A percentile compares a stretch with the other conserved stretches of the same genome.
Conservation (phyloP, 1,284 basidiomycete species). For the Apiotrichum porosum region DNA sequence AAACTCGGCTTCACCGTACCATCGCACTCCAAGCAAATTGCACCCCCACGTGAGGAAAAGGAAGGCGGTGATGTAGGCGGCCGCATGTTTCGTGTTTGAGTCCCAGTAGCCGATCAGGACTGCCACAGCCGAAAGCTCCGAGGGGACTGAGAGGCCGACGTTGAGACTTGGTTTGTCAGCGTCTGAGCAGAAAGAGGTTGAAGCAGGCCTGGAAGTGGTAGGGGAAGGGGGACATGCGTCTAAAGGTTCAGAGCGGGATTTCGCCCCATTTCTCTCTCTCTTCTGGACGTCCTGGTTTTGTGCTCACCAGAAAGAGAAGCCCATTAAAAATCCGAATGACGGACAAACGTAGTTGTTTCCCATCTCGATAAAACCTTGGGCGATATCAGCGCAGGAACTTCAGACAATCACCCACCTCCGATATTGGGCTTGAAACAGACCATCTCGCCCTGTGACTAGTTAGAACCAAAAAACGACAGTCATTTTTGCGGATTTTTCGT, state of each 20-base stretch:
- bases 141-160: constrained; percentile 30
- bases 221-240: no score
- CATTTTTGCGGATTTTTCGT: no score
- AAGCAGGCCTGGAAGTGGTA: no score
- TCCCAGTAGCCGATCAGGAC: constrained; percentile 77
- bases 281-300: no score
- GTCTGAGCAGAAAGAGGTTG: no score
- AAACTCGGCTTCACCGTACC: constrained; percentile 46
- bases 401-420: not conserved
- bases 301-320: not conserved
- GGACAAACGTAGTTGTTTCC: constrained; percentile 19
- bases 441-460: constrained; percentile 6
- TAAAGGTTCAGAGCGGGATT: no score
- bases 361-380: constrained; percentile 10
- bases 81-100: constrained; percentile 21
- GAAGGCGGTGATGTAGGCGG: constrained; percentile 17
- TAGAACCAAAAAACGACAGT: no score
- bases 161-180: no score
- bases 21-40: constrained; percentile 14
- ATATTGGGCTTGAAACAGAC: constrained; percentile 15
- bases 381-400: no score
- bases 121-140: constrained; percentile 70
- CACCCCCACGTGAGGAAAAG: constrained; percentile 5
- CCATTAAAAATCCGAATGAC: constrained; percentile 21
- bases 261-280: no score